Base-by-base conservation (phyloP, 2,329 filamentous ascomycete species). In the Apiospora marii region DNA sequence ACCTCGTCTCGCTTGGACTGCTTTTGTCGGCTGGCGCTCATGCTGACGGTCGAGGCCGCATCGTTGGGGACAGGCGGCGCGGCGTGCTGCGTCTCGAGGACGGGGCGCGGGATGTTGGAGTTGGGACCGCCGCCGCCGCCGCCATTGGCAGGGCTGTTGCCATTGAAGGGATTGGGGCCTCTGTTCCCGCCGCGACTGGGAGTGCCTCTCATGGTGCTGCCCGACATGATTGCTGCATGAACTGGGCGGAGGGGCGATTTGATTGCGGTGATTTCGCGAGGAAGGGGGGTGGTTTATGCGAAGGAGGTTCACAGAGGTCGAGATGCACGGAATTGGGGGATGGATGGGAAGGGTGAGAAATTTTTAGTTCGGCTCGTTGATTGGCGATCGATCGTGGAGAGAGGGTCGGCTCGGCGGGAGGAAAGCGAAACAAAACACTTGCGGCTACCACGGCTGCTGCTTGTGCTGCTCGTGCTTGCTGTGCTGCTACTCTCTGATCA, bases 1-100 rank as follows among this genome's bases (percentile, higher is more conserved):
- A 99, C 96, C 93, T 99, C 96, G 92, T 99, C 96, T 84, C 95
- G 92, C 87, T 98, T 98, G 78, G 92, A 93, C 88, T 98, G 96
- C 86, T 98, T 98, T 84, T 96, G 94, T 81, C 96, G 92, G 84
- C 96, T 98, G 78, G 95, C 94, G 85, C 94, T 98, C 85, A 98
- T 93, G 85, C 94, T 98, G 85, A 98, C 92, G 71, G 94, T 93
- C 75, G 81, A 84, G 72, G 84, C 88, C 74, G 82, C 84, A 78
- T 93, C 92, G 84, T 86, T 90, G 12, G 41, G 43, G 24, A 44
- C 49, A 24, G 46, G 46, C 71, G 87, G 85, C 6, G n/a, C 16
- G 24, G 53, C 22, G 30, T 43, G 44, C 71, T 87, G 85, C 73
- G 83, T 83, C 69, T 95, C 93, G 75, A 90, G 86, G 69, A 93